phyloP scores from a whole-genome alignment of 2,329 filamentous ascomycete species.

The Paraconiothyrium brasiliense region DNA sequence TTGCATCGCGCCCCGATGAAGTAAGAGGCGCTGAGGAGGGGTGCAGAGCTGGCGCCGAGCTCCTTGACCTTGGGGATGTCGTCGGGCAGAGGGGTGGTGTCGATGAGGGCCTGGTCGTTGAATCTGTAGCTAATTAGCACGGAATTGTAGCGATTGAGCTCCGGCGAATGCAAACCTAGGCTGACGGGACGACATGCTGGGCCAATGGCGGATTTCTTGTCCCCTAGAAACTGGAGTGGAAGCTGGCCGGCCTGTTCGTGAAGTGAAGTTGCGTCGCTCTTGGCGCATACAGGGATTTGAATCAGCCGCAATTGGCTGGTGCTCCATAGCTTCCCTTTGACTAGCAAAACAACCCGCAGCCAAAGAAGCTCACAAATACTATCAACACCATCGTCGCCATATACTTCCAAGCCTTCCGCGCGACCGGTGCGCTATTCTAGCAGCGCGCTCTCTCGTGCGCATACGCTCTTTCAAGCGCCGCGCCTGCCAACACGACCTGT shows the following conservation, averaged over 20 bases:
- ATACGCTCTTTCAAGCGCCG: not conserved
- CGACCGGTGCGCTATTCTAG: not conserved
- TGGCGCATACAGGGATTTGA: slow-evolving; percentile 23
- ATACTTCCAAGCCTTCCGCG: not conserved
- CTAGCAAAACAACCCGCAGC: slow-evolving; percentile 23
- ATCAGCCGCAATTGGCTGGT: slow-evolving; percentile 15
- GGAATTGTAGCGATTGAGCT: slow-evolving; percentile 15
- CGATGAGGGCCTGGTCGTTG: slow-evolving; percentile 91
- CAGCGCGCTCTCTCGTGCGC: not conserved
- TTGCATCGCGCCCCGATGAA: slow-evolving; percentile 97
- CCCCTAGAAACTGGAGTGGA: slow-evolving; percentile 33
- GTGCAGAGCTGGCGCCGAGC: slow-evolving; percentile 91
- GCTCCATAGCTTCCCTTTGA: slow-evolving; percentile 28
- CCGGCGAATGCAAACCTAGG: slow-evolving; percentile 59
- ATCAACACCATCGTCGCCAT: not conserved
- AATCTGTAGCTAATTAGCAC: slow-evolving; percentile 69
- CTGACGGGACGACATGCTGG: slow-evolving; percentile 69
- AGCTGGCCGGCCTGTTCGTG: slow-evolving; percentile 20
- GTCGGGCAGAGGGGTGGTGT: slow-evolving; percentile 93
- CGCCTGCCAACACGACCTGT: slow-evolving; percentile 9
- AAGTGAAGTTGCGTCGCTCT: slow-evolving; percentile 13
- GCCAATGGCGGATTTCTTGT: slow-evolving; percentile 50
- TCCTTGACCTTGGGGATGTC: slow-evolving; percentile 93
- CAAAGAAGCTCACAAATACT: not conserved
- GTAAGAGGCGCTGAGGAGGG: slow-evolving; percentile 89